These are phyloP conservation scores for Phytophthora tubulina DNA, from an alignment of 352 stramenopile species.

Conservation along the genomic window DNA sequence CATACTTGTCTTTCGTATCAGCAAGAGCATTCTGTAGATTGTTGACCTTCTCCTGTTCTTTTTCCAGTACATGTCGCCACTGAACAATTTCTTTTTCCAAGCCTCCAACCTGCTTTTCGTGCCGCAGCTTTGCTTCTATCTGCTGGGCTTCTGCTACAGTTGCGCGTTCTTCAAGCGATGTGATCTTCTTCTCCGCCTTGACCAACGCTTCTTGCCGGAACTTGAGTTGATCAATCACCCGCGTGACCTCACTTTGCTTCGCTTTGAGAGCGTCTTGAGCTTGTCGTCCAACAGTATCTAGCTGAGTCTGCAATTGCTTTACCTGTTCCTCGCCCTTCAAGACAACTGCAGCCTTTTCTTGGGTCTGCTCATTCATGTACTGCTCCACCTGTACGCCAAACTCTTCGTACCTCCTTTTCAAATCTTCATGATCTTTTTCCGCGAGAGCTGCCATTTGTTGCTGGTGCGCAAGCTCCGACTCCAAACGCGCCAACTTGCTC, in stretches of 20 bases:
- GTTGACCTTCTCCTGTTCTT: slow-evolving; percentile 56
- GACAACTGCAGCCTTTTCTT: slow-evolving; percentile 53
- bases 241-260: slow-evolving; percentile 65
- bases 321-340: slow-evolving; percentile 47
- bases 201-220: slow-evolving; percentile 63
- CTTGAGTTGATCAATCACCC: slow-evolving; percentile 63
- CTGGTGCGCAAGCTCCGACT: slow-evolving; percentile 58
- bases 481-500: slow-evolving; percentile 55
- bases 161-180: slow-evolving; percentile 50
- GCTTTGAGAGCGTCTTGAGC: slow-evolving; percentile 53
- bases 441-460: slow-evolving; percentile 42
- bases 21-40: slow-evolving; percentile 37
- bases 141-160: slow-evolving; percentile 41
- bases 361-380: slow-evolving; percentile 77
- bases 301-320: slow-evolving; percentile 46
- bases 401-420: slow-evolving; percentile 76
- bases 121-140: slow-evolving; percentile 54
- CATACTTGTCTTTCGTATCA: slow-evolving; percentile 57
- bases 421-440: slow-evolving; percentile 63
- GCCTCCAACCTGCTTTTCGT: slow-evolving; percentile 46
- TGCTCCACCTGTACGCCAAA: slow-evolving; percentile 78
- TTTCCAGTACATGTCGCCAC: slow-evolving; percentile 55
- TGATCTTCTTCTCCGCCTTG: slow-evolving; percentile 64
- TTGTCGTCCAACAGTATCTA: slow-evolving; percentile 49
- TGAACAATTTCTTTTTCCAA: slow-evolving; percentile 70